A percentile compares a stretch with the other conserved stretches of the same genome.
These are phyloP conservation scores for Striga hermonthica DNA, from an alignment of 305 asterid genomes.

Conservation along the genomic window DNA sequence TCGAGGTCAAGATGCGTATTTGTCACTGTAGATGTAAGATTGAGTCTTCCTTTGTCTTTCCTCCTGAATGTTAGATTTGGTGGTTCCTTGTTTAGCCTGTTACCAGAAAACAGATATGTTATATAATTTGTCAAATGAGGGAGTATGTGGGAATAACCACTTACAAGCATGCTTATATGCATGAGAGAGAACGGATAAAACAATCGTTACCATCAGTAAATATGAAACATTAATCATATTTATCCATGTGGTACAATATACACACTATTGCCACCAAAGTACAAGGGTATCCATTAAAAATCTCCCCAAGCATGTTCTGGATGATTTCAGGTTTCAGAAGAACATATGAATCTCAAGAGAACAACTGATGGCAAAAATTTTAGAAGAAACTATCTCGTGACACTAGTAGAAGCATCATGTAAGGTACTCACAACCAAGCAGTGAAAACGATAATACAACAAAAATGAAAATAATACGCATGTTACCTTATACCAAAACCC, in stretches of 20 bases:
- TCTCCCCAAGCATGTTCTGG: background rate
- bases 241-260: background rate
- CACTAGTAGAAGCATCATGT: no score
- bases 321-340: conserved; percentile 17
- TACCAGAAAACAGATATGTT: conserved; percentile 20
- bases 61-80: conserved; percentile 83
- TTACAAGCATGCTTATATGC: background rate
- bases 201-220: conserved; percentile 21
- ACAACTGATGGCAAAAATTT: background rate
- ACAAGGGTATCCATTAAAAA: conserved; percentile 11
- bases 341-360: conserved; percentile 12
- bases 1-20: conserved; percentile 91
- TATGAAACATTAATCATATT: conserved; percentile 2
- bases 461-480: conserved; percentile 11
- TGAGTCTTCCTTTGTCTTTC: conserved; percentile 95
- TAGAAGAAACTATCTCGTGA: background rate
- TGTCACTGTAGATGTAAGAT: conserved; percentile 77
- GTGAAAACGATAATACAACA: background rate
- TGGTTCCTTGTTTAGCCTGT: conserved; percentile 97
- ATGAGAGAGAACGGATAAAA: background rate
- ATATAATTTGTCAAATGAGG: background rate
- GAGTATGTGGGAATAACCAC: background rate
- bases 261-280: background rate
- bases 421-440: no score
- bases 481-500: conserved; percentile 95